Conservation (phyloP, 1,139 yeast genomes). For the Protomyces arabidopsidicola region DNA sequence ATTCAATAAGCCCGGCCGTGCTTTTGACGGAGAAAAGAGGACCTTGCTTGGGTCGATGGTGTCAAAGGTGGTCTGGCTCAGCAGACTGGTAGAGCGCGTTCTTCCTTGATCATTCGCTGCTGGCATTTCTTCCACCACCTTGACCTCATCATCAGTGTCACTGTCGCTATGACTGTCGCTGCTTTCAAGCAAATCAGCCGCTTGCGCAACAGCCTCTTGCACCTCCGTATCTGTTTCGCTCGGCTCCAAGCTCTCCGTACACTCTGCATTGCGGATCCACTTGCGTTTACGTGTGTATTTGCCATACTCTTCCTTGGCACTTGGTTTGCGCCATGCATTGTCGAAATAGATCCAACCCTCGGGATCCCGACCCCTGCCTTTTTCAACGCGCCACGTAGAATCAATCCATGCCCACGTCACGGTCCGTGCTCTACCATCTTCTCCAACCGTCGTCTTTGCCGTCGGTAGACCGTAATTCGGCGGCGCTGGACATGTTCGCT, state of each 20-base stretch:
- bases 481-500: slow-evolving; percentile 76
- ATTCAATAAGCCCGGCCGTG: neutral
- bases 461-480: slow-evolving; percentile 77
- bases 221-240: neutral
- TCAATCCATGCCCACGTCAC: slow-evolving; percentile 86
- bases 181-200: neutral
- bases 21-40: neutral
- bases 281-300: slow-evolving; percentile 59
- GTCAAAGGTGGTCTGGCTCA: neutral
- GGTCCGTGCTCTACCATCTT: slow-evolving; percentile 31
- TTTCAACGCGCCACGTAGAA: slow-evolving; percentile 75
- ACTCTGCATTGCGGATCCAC: slow-evolving; percentile 26
- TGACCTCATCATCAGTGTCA: neutral
- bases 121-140: neutral
- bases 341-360: slow-evolving; percentile 88
- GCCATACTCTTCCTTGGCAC: slow-evolving; percentile 73
- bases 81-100: neutral
- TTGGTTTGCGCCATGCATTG: slow-evolving; percentile 89
- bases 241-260: slow-evolving; percentile 1
- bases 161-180: neutral
- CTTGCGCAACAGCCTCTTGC: neutral
- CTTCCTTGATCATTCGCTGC: neutral
- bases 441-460: slow-evolving; percentile 61
- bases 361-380: slow-evolving; percentile 41
- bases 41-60: neutral